Percentiles rank a stretch among this genome's conserved stretches.
These are phyloP conservation scores for Paramecium octaurelia DNA, from an alignment of 73 alveolate genomes.

Conservation along the genomic window DNA sequence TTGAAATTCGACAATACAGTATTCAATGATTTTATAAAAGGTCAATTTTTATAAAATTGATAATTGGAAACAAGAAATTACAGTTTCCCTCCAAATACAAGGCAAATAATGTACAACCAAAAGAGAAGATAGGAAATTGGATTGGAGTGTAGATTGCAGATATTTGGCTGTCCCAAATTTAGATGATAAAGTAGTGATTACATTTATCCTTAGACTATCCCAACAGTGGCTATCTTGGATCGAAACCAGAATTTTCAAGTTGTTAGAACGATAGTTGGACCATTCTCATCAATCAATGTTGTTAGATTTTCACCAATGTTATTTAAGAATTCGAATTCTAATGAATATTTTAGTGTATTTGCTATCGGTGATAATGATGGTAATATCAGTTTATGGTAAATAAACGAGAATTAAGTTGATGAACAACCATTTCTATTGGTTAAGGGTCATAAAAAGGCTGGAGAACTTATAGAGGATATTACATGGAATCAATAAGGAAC, in stretches of 20 bases:
- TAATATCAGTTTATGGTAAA: constrained; percentile 44
- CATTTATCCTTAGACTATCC: background rate
- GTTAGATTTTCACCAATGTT: constrained; percentile 42
- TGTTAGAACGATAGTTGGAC: constrained; percentile 40
- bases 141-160: constrained; percentile 62
- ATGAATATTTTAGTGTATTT: constrained; percentile 40
- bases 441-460: constrained; percentile 17
- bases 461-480: constrained; percentile 55
- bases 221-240: constrained; percentile 36
- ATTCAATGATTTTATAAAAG: background rate
- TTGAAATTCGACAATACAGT: constrained; percentile 47
- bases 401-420: background rate
- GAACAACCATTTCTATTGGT: constrained; percentile 35
- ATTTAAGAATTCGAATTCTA: background rate
- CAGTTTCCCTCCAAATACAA: constrained; percentile 5
- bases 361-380: constrained; percentile 65
- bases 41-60: constrained; percentile 40
- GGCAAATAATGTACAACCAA: background rate
- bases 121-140: constrained; percentile 60
- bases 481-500: constrained; percentile 46
- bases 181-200: constrained; percentile 44
- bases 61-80: constrained; percentile 42
- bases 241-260: constrained; percentile 47
- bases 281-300: constrained; percentile 58
- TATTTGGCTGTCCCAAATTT: constrained; percentile 49